A percentile compares a stretch with the other conserved stretches of the same genome.
These are phyloP conservation scores for Tulasnella sp. DNA, from an alignment of 768 basidiomycete species.

Conservation along the genomic window DNA sequence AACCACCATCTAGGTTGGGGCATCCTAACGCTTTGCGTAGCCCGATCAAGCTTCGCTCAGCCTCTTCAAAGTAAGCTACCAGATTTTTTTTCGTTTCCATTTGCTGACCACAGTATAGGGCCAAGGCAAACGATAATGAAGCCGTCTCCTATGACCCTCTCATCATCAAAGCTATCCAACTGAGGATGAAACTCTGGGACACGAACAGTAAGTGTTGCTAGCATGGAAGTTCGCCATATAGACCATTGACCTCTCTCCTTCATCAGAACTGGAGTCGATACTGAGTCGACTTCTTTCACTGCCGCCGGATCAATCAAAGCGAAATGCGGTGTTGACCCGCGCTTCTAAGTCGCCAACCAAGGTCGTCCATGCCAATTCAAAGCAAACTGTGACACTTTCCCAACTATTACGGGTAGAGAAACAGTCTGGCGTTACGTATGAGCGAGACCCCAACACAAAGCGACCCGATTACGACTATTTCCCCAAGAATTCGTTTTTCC, in stretches of 20 bases:
- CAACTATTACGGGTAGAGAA: conserved; percentile 59
- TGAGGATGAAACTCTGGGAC: conserved; percentile 81
- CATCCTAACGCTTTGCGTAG: conserved; percentile 6
- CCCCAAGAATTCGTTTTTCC: conserved; percentile 54
- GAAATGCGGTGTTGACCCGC: neutral
- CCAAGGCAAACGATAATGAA: neutral
- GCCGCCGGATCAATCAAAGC: conserved; percentile 21
- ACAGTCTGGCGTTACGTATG: conserved; percentile 66
- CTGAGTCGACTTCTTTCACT: conserved; percentile 22
- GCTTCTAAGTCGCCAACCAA: neutral
- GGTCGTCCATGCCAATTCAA: neutral
- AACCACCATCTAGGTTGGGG: neutral
- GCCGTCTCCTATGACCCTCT: conserved; percentile 34
- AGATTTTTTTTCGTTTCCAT: too few relatives aligned
- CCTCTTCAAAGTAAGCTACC: neutral
- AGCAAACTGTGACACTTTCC: conserved; percentile 26
- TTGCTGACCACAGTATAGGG: too few relatives aligned
- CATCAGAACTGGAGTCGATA: conserved; percentile 29
- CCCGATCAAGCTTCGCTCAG: conserved; percentile 16
- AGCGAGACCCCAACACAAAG: conserved; percentile 83
- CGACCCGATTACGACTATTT: conserved; percentile 87
- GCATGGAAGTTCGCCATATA: neutral
- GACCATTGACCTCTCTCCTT: neutral
- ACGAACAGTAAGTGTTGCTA: conserved; percentile 32
- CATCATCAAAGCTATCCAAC: conserved; percentile 50